Percentiles rank a stretch among this genome's conserved stretches.
Evolutionary conservation across 164 flowering plant species (phyloP).

Genomic region (Santalum album): DNA sequence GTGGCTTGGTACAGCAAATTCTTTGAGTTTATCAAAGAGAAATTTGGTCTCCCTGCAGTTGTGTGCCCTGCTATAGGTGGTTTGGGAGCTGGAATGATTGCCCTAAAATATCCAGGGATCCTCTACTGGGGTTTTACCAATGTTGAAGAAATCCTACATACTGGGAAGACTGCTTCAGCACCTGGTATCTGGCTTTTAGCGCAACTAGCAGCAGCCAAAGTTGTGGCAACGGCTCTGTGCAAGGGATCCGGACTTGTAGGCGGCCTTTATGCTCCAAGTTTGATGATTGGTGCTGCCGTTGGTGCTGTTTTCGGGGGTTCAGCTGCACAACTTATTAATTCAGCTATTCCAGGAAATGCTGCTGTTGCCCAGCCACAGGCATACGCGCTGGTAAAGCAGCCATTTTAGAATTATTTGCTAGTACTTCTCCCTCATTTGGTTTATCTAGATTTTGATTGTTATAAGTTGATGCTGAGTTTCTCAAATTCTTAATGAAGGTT

Average conservation of each 20-base stretch:
- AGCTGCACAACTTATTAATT: slow-evolving; percentile 85
- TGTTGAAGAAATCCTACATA: slow-evolving; percentile 94
- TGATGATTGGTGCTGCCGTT: slow-evolving; percentile 99
- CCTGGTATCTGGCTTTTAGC: slow-evolving; percentile 94
- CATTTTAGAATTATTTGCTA: neutral
- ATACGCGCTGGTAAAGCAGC: slow-evolving; percentile 73
- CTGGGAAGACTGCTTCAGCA: slow-evolving; percentile 95
- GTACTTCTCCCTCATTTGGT: neutral
- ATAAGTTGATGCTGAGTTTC: neutral
- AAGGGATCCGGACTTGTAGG: slow-evolving; percentile 99
- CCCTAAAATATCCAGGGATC: slow-evolving; percentile 92
- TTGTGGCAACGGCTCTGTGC: slow-evolving; percentile 92
- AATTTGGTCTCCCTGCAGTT: slow-evolving; percentile 70
- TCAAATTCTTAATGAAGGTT: slow-evolving; percentile 45
- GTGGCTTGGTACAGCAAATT: slow-evolving; percentile 72
- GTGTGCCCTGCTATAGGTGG: slow-evolving; percentile 97
- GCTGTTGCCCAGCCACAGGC: slow-evolving; percentile 99
- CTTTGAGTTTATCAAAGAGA: slow-evolving; percentile 71
- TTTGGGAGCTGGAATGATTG: slow-evolving; percentile 93
- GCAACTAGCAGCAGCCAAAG: slow-evolving; percentile 90
- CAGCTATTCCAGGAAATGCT: slow-evolving; percentile 94
- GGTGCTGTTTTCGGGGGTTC: slow-evolving; percentile 99
- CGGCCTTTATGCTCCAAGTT: slow-evolving; percentile 98
- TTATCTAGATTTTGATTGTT: neutral
- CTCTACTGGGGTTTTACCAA: slow-evolving; percentile 99